Evolutionary conservation across 2,329 filamentous ascomycete species (phyloP).

Genomic region (Hypoxylon sp.): DNA sequence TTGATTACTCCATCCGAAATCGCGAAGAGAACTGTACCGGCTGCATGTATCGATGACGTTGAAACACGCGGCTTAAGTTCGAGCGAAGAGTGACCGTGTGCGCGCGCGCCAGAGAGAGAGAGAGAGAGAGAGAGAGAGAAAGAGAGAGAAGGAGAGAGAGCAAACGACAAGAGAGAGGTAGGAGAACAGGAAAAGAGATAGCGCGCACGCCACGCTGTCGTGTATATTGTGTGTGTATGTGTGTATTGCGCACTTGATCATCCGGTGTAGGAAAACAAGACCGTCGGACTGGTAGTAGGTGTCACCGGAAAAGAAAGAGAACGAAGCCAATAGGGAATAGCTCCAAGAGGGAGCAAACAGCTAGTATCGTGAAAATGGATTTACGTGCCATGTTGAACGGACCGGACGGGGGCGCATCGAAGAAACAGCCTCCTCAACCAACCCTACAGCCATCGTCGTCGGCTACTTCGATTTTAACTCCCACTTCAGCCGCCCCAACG

Average conservation of each 20-base stretch:
- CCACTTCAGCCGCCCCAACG: constrained; percentile 52
- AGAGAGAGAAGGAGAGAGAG: constrained; percentile 3
- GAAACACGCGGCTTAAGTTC: constrained; percentile 23
- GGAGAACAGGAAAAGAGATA: constrained; percentile 7
- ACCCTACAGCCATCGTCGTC: constrained; percentile 49
- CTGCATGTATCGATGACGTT: constrained; percentile 42
- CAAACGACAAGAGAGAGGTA: constrained; percentile 7
- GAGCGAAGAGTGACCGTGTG: constrained; percentile 40
- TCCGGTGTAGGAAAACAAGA: constrained; percentile 21
- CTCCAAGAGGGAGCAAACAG: constrained; percentile 35
- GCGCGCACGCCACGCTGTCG: constrained; percentile 26
- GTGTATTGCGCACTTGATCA: constrained; percentile 29
- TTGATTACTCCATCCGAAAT: constrained; percentile 20
- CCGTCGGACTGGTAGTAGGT: constrained; percentile 3
- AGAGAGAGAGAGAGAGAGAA: constrained; percentile 11
- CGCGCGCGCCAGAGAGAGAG: constrained; percentile 25
- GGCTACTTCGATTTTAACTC: constrained; percentile 43
- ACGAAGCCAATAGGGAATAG: constrained; percentile 26
- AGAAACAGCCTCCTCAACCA: constrained; percentile 44
- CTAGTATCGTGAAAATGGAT: constrained; percentile 48
- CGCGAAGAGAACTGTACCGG: not conserved
- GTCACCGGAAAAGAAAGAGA: constrained; percentile 25
- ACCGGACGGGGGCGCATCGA: constrained; percentile 58
- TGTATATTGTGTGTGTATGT: constrained; percentile 32
- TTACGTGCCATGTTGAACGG: constrained; percentile 65